phyloP scores from a whole-genome alignment of 805 yeast genomes.

The Metschnikowia proteae region DNA sequence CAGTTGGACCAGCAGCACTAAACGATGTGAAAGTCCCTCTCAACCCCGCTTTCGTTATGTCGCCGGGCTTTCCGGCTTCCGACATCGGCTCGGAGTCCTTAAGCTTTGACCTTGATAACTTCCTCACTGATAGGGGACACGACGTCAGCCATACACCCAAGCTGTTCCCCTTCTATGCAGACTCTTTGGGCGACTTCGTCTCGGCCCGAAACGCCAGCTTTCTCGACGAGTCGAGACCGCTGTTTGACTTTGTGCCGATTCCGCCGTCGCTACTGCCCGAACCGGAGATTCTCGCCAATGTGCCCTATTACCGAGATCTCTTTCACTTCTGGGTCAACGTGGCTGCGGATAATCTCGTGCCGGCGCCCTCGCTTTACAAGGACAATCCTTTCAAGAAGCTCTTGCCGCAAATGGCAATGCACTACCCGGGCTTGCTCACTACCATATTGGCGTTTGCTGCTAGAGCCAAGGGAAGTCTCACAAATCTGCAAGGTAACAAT shows the following conservation, averaged over 20 bases:
- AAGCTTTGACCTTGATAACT: conserved; percentile 3
- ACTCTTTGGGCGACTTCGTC: not conserved
- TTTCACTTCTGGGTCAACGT: conserved; percentile 61
- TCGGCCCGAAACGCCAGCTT: not conserved
- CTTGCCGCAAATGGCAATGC: conserved; percentile 66
- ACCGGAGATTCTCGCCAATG: conserved; percentile 58
- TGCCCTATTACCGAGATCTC: conserved; percentile 56
- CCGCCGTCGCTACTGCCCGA: conserved; percentile 37
- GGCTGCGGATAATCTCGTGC: conserved; percentile 60
- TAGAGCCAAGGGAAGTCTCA: conserved; percentile 24
- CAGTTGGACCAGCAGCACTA: not conserved
- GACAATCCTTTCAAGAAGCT: conserved; percentile 65
- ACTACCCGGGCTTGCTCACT: conserved; percentile 52
- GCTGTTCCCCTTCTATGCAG: not conserved
- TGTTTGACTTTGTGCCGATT: conserved; percentile 16
- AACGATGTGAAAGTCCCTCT: not conserved
- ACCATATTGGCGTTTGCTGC: conserved; percentile 48
- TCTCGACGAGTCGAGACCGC: not conserved
- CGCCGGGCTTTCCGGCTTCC: not conserved
- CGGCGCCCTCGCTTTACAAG: conserved; percentile 56
- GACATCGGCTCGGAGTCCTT: not conserved
- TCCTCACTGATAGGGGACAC: not conserved
- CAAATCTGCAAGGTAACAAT: conserved; percentile 28
- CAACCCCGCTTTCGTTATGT: not conserved
- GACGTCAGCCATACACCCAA: conserved; percentile 1